Percentiles rank a stretch among this genome's conserved stretches.
These are phyloP conservation scores for Nannochloropsis salina DNA, from an alignment of 108 stramenopile species.

Conservation along the genomic window DNA sequence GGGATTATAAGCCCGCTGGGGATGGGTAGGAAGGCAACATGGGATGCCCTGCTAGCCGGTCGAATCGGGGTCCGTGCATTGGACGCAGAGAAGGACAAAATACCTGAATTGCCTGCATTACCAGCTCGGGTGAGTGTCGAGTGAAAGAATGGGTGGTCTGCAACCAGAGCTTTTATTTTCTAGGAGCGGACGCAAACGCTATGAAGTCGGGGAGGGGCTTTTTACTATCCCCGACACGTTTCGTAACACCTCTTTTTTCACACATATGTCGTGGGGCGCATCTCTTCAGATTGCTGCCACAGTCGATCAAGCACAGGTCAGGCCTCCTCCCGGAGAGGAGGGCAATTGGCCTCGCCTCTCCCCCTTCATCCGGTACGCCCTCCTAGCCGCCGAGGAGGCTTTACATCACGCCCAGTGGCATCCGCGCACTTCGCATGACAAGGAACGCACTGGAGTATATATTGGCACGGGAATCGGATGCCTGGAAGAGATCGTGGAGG, in stretches of 20 bases:
- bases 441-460: conserved; percentile 63
- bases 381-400: conserved; percentile 61
- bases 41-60: conserved; percentile 58
- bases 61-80: conserved; percentile 59
- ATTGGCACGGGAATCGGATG: conserved; percentile 83
- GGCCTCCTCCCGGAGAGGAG: conserved; percentile 22
- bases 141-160: not conserved
- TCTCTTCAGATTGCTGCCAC: conserved; percentile 22
- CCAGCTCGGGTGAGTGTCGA: not conserved
- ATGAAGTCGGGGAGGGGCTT: conserved; percentile 30
- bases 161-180: not conserved
- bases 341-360: conserved; percentile 51
- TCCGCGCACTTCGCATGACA: not conserved
- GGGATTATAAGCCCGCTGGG: conserved; percentile 84
- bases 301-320: conserved; percentile 27
- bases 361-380: conserved; percentile 71
- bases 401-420: conserved; percentile 32
- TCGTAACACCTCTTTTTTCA: no score
- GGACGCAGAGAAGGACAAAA: conserved; percentile 45
- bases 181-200: conserved; percentile 30
- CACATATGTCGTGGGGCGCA: no score
- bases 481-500: conserved; percentile 66
- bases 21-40: conserved; percentile 60
- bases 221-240: no score
- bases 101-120: not conserved